Evolutionary conservation across 345 rosid genomes (phyloP), one percentile per base, ranked within the genome.

Genomic region (Linum usitatissimum): DNA sequence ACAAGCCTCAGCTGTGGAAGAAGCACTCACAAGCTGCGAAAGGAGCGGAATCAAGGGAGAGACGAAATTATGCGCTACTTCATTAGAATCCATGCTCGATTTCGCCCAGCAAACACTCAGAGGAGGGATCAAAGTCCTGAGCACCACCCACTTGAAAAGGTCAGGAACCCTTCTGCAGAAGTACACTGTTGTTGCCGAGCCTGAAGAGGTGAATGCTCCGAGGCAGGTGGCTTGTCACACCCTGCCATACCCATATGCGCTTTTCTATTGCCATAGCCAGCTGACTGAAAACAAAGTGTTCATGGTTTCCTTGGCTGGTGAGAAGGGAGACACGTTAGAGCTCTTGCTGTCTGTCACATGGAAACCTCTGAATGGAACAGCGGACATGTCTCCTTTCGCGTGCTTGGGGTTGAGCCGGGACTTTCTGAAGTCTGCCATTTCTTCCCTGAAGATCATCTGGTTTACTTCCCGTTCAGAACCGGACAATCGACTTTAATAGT

Each of bases 51-150:
- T 84, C 20, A 56, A 63, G 36, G 78, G 79, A 9, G 86, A 84
- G 66, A 71, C 65, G 57, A 78, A 79, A 59, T 18, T 51, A 20
- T 84, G 84, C 15, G 75, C 79, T 0, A 79, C 83, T 21, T 81
- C 86, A 12, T 53, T 78, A 3, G 83, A 84, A 60, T 75, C 84
- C 64, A 71, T 75, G 84, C 75, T 76, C 19, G 86, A 71, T 31
- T 81, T 66, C 42, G 76, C 63, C 7, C 74, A 18, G 20, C 21
- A 54, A 9, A 20, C 59, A 38, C 62, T 82, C 13, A 81, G 79
- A 19, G 62, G 14, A 1, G 58, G 38, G 1, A 48, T 78, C 64
- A 40, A 53, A 30, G 55, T 59, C 6, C 1, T 79, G 9, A 48
- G 64, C 20, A 80, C 84, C 0, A 19, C 23, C 54, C 75, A 71